Evolutionary conservation across 75 land plant species (phyloP).

Genomic region (Selaginella moellendorffii): DNA sequence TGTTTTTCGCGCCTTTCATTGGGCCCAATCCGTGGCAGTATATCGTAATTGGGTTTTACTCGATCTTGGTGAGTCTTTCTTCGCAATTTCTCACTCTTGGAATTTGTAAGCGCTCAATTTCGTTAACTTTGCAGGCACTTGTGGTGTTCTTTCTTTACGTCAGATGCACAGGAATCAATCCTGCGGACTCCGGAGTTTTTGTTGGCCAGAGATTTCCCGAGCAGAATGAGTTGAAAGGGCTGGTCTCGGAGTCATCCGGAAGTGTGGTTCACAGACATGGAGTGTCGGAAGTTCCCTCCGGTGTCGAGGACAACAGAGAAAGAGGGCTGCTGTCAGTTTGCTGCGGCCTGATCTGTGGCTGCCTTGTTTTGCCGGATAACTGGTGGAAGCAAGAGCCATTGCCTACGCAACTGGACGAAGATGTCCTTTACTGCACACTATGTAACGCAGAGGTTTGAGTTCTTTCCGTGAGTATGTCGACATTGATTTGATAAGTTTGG

Average conservation of each 20-base stretch:
- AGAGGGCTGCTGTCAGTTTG: constrained; percentile 9
- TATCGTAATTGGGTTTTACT: constrained; percentile 38
- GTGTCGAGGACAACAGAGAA: background rate
- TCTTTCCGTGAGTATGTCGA: background rate
- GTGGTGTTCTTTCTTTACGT: constrained; percentile 69
- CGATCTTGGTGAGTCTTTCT: constrained; percentile 41
- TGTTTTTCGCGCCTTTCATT: constrained; percentile 77
- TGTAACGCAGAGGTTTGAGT: constrained; percentile 54
- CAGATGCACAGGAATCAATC: constrained; percentile 70
- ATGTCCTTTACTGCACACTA: constrained; percentile 52
- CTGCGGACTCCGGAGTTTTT: constrained; percentile 75
- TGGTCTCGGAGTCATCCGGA: constrained; percentile 16
- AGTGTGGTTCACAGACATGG: background rate
- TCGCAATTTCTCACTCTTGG: too few relatives aligned
- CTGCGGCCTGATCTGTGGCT: constrained; percentile 25
- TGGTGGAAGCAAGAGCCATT: constrained; percentile 24
- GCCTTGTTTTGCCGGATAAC: constrained; percentile 38
- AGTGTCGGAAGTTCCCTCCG: constrained; percentile 9
- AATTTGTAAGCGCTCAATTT: too few relatives aligned
- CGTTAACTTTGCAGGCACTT: constrained; percentile 41
- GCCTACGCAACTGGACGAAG: constrained; percentile 25
- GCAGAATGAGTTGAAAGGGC: constrained; percentile 22
- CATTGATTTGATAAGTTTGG: background rate
- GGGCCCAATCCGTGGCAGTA: constrained; percentile 43
- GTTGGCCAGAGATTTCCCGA: constrained; percentile 14